phyloP scores from a whole-genome alignment of 768 basidiomycete genomes.

The Stropharia rugosoannulata region DNA sequence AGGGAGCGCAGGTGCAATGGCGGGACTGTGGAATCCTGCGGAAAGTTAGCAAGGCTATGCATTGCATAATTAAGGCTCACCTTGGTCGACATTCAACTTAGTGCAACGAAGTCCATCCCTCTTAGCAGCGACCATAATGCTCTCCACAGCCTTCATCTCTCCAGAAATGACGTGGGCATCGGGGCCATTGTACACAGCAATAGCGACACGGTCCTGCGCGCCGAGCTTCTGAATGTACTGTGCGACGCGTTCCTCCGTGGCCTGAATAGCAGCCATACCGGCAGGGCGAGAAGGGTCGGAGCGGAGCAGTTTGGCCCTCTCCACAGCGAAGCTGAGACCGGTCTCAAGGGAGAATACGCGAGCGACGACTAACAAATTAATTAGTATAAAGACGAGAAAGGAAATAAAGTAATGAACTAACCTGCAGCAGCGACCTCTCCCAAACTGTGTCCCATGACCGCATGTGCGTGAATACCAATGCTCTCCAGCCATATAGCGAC shows the following conservation, averaged over 20 bases:
- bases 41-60: background rate
- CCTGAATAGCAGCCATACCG: constrained; percentile 32
- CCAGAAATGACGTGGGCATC: constrained; percentile 30
- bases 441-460: constrained; percentile 35
- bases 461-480: constrained; percentile 26
- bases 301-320: constrained; percentile 27
- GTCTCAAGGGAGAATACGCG: constrained; percentile 26
- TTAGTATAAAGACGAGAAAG: background rate
- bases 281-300: constrained; percentile 25
- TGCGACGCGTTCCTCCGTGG: constrained; percentile 20
- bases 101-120: constrained; percentile 24
- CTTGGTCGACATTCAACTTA: constrained; percentile 31
- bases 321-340: constrained; percentile 29
- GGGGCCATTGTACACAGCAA: constrained; percentile 29
- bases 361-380: constrained; percentile 22
- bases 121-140: constrained; percentile 26
- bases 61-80: constrained; percentile 9
- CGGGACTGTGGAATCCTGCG: constrained; percentile 34
- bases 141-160: constrained; percentile 22
- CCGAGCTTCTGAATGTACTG: constrained; percentile 22
- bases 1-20: constrained; percentile 26
- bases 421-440: constrained; percentile 37
- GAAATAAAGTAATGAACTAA: constrained; percentile 9
- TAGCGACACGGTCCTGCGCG: constrained; percentile 20
- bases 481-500: constrained; percentile 28